Conservation (phyloP, 805 yeast species). For the Lipomyces chichibuensis region DNA sequence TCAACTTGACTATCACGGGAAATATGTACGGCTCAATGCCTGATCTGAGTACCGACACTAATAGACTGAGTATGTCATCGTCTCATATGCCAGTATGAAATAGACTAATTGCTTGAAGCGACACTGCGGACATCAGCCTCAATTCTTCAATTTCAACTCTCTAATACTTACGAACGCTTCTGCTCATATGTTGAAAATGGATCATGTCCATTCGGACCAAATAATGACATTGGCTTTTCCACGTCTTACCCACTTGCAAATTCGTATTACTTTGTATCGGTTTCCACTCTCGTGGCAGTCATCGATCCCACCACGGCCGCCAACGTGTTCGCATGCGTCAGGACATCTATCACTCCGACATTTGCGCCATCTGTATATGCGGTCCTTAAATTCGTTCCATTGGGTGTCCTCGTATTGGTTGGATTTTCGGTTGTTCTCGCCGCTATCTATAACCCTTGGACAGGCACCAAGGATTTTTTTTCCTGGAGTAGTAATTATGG, state of each 20-base stretch:
- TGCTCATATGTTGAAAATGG: constrained; percentile 35
- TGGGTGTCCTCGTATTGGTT: constrained; percentile 45
- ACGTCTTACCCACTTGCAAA: constrained; percentile 5
- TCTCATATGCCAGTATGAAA: not conserved
- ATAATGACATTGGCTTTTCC: constrained; percentile 21
- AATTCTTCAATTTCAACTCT: constrained; percentile 36
- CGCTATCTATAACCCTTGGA: constrained; percentile 58
- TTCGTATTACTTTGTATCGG: constrained; percentile 33
- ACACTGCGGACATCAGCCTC: constrained; percentile 38
- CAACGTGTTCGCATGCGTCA: constrained; percentile 52
- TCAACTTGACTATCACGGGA: constrained; percentile 24
- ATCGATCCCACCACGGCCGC: constrained; percentile 40
- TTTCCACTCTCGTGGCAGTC: constrained; percentile 38
- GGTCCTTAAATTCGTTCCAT: constrained; percentile 48
- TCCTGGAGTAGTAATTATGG: constrained; percentile 60
- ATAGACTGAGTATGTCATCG: constrained; percentile 28
- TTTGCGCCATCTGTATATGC: constrained; percentile 47
- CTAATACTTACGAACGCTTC: constrained; percentile 38
- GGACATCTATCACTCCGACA: constrained; percentile 55
- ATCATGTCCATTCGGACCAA: constrained; percentile 41
- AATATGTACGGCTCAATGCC: constrained; percentile 29
- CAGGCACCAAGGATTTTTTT: constrained; percentile 56
- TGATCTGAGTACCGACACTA: constrained; percentile 26
- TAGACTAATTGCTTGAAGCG: constrained; percentile 22
- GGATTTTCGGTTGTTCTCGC: constrained; percentile 45